A percentile compares a stretch with the other conserved stretches of the same genome.
Conservation (phyloP, 2,329 filamentous ascomycete species). For the Stemphylium beticola region DNA sequence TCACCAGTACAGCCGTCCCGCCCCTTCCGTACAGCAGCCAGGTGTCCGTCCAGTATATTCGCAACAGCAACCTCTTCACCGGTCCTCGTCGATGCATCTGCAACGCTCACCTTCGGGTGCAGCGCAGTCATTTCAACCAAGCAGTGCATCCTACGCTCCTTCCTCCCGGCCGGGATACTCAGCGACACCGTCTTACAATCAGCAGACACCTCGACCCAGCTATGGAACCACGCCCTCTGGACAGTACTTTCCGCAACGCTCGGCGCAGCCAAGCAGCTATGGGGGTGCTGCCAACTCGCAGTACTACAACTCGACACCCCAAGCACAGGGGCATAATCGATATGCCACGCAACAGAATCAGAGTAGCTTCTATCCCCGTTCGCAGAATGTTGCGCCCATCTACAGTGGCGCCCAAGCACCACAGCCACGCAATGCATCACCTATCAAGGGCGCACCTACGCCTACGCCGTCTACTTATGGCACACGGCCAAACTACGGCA, state of each 20-base stretch:
- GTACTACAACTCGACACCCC: slow-evolving; percentile 44
- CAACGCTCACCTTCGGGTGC: slow-evolving; percentile 42
- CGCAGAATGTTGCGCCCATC: slow-evolving; percentile 43
- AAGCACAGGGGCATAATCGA: slow-evolving; percentile 40
- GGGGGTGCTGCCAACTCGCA: slow-evolving; percentile 37
- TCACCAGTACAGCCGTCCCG: slow-evolving; percentile 43
- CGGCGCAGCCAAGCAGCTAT: slow-evolving; percentile 37
- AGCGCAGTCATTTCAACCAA: slow-evolving; percentile 38
- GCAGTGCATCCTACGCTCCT: slow-evolving; percentile 35
- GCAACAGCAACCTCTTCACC: slow-evolving; percentile 42
- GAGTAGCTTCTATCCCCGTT: slow-evolving; percentile 44
- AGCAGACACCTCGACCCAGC: slow-evolving; percentile 41
- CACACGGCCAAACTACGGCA: slow-evolving; percentile 36
- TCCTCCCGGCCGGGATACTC: slow-evolving; percentile 37
- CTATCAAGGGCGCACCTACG: slow-evolving; percentile 39
- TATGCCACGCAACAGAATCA: slow-evolving; percentile 38
- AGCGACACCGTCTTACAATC: slow-evolving; percentile 35
- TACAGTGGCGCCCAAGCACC: slow-evolving; percentile 38
- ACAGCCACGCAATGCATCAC: slow-evolving; percentile 44
- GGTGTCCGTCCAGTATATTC: slow-evolving; percentile 42
- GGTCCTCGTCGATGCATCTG: slow-evolving; percentile 47
- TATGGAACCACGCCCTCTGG: slow-evolving; percentile 33
- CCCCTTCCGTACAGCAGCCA: slow-evolving; percentile 32
- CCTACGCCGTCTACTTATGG: slow-evolving; percentile 34
- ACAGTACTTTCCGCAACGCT: slow-evolving; percentile 42